Evolutionary conservation across 2,329 filamentous ascomycete species (phyloP).

Genomic region (Diaporthe helianthi): DNA sequence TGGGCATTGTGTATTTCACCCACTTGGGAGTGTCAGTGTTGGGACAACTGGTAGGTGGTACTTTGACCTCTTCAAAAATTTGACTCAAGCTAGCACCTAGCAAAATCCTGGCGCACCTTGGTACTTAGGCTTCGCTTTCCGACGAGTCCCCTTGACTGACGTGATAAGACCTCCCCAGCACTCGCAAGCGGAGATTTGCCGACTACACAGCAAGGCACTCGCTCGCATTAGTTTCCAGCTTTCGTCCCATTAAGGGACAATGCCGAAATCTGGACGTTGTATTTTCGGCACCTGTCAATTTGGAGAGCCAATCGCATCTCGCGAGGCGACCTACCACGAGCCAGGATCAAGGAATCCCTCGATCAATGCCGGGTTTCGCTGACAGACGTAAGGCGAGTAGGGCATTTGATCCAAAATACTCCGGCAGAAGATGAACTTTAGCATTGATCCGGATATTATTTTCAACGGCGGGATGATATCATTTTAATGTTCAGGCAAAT

Average conservation of each 20-base stretch:
- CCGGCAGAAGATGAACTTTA: slow-evolving; percentile 15
- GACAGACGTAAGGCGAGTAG: neutral
- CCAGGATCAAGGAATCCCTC: slow-evolving; percentile 5
- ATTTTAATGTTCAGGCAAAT: neutral
- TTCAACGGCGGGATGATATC: neutral
- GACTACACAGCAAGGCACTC: neutral
- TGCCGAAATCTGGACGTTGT: slow-evolving; percentile 12
- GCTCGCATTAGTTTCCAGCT: slow-evolving; percentile 18
- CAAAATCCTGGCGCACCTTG: neutral
- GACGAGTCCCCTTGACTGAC: neutral
- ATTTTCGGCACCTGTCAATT: slow-evolving; percentile 11
- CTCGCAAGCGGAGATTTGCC: neutral
- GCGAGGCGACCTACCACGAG: neutral
- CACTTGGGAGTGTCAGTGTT: neutral
- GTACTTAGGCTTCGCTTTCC: neutral
- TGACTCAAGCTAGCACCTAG: neutral
- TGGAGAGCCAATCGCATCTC: slow-evolving; percentile 14
- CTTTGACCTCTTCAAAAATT: neutral
- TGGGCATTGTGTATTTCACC: neutral
- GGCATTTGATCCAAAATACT: neutral
- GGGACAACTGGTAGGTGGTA: neutral
- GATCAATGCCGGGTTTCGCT: slow-evolving; percentile 2
- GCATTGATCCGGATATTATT: neutral
- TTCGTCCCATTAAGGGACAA: slow-evolving; percentile 10
- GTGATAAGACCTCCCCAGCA: neutral